A percentile compares a stretch with the other conserved stretches of the same genome.
These are phyloP conservation scores for Lasiosphaeris hirsuta DNA, from an alignment of 495 filamentous ascomycete genomes.

Conservation along the genomic window DNA sequence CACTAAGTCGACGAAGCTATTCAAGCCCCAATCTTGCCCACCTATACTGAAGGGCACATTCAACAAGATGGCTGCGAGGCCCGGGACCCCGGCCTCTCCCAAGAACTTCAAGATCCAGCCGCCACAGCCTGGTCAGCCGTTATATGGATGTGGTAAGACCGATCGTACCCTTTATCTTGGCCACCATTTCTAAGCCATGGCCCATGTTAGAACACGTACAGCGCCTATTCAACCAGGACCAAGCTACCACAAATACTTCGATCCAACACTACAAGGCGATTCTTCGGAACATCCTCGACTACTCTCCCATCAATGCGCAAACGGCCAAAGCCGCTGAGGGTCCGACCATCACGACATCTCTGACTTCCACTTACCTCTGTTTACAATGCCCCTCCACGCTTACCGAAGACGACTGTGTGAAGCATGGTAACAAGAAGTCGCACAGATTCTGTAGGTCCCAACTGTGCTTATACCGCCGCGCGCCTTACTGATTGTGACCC, in stretches of 20 bases:
- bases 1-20: background rate
- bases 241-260: slow-evolving; percentile 46
- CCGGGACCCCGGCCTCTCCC: slow-evolving; percentile 51
- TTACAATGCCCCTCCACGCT: slow-evolving; percentile 63
- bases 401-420: slow-evolving; percentile 52
- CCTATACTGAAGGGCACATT: background rate
- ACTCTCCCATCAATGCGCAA: slow-evolving; percentile 45
- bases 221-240: slow-evolving; percentile 47
- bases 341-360: slow-evolving; percentile 39
- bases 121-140: slow-evolving; percentile 47
- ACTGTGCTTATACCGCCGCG: background rate
- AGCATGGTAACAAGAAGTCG: slow-evolving; percentile 54
- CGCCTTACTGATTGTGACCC: slow-evolving; percentile 17
- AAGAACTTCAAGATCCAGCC: slow-evolving; percentile 51
- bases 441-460: slow-evolving; percentile 62
- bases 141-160: slow-evolving; percentile 53
- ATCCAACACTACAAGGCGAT: slow-evolving; percentile 54
- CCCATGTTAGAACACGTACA: slow-evolving; percentile 48
- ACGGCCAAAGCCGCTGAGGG: slow-evolving; percentile 44
- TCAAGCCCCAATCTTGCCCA: background rate
- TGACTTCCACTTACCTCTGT: slow-evolving; percentile 65
- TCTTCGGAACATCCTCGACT: slow-evolving; percentile 49
- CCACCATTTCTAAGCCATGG: slow-evolving; percentile 19
- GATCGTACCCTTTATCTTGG: background rate
- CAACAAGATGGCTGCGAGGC: slow-evolving; percentile 40